Evolutionary conservation across 2,329 filamentous ascomycete species (phyloP), one percentile per base, ranked within the genome.

Genomic region (Talaromyces sp.): DNA sequence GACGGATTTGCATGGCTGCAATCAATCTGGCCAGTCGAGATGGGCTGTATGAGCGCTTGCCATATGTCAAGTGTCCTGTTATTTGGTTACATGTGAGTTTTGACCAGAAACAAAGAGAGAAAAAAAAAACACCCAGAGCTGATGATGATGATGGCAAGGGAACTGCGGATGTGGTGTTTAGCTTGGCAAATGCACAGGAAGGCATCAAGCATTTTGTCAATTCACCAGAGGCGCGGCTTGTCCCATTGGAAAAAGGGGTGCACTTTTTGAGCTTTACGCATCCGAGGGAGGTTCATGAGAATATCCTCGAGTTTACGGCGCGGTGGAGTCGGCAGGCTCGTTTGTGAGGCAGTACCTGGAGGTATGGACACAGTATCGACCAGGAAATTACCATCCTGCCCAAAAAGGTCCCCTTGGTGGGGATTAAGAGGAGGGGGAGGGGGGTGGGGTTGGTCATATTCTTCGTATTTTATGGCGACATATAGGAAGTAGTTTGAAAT

Each of bases 131-230:
- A 14, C 1, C 40, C n/a, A 9, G 3, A 27, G 44, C 44, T 47
- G 44, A 47, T 18, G 5, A 40, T 64, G 68, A 80, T 42, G 34
- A 5, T 55, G 33, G 6, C 42, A 10, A 64, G 62, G 62, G 62
- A 33, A 62, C 62, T 31, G 44, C 33, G n/a, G 62, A 64, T 33
- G 60, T 62, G 9, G 62, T 64, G 2, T 62, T 64, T 55, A 64
- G 60, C 36, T 53, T 57, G 18, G 52, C 51, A 31, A 64, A 64
- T 55, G 62, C 62, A 5, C 65, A 78, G 63, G 68, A 79, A 64
- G 78, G 81, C 64, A 81, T 82, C 62, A 73, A 78, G 66, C 64
- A 77, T 54, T 82, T 83, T 60, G 71, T 67, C 0, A 78, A 77
- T 60, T 74, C 73, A 9, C 68, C 68, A 4, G 75, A 80, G 61